phyloP scores from a whole-genome alignment of 106 monocot genomes.

The Dendrobium huoshanense region DNA sequence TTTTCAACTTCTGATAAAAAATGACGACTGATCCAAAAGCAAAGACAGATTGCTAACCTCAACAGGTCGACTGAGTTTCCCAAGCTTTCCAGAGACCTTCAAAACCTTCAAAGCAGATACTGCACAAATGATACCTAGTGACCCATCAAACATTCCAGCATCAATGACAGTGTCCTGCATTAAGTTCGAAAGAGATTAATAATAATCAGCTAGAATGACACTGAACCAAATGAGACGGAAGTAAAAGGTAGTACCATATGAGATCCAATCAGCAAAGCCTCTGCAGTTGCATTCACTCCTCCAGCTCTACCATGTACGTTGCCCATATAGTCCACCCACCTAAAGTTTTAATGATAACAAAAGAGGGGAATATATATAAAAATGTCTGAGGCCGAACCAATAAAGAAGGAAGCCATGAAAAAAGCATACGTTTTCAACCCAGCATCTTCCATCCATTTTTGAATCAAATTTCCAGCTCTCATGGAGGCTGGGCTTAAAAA shows the following conservation, averaged over 20 bases:
- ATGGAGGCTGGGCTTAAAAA: slow-evolving; percentile 83
- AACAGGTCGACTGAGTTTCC: slow-evolving; percentile 55
- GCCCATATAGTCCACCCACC: slow-evolving; percentile 93
- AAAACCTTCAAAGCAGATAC: slow-evolving; percentile 84
- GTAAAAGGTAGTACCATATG: slow-evolving; percentile 44
- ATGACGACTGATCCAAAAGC: neutral
- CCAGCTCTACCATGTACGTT: slow-evolving; percentile 80
- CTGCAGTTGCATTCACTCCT: slow-evolving; percentile 38
- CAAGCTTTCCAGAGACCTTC: slow-evolving; percentile 45
- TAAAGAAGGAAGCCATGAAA: neutral
- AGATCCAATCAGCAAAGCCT: slow-evolving; percentile 77
- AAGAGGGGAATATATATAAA: neutral
- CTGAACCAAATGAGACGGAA: neutral
- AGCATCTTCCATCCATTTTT: slow-evolving; percentile 91
- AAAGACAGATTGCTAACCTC: slow-evolving; percentile 47
- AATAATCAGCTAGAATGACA: neutral
- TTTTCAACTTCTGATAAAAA: neutral
- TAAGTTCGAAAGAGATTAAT: neutral
- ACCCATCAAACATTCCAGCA: slow-evolving; percentile 90
- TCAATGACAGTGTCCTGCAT: slow-evolving; percentile 94
- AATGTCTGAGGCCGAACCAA: neutral
- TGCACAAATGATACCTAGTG: slow-evolving; percentile 77
- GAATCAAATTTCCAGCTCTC: slow-evolving; percentile 57
- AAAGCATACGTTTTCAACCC: slow-evolving; percentile 71
- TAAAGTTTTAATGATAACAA: slow-evolving; percentile 10